Evolutionary conservation across 768 basidiomycete species (phyloP), one percentile per base, ranked within the genome.

Genomic region (Gymnopilus junonius): DNA sequence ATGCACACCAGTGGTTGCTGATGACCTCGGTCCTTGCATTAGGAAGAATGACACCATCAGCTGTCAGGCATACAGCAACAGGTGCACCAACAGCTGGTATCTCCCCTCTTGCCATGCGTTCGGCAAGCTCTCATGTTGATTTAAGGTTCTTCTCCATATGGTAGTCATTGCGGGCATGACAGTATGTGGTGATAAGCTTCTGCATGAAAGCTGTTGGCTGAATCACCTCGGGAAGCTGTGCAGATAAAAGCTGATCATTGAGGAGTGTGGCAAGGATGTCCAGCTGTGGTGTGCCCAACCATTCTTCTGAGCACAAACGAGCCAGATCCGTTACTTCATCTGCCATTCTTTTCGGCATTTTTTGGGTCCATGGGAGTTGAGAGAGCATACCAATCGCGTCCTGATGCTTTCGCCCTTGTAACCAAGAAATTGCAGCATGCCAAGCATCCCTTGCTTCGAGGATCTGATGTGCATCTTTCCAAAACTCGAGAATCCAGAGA

Each of bases 401-500:
- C 8, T 55, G 14, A 15, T 46, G 34, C 35, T 65, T 59, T 23
- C 29, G 15, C 21, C 39, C 17, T 29, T 57, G 53, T 37, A 65
- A 61, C 65, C 65, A 66, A 4, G 14, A 31, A 23, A 65, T 65
- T 1, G 65, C 65, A 31, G 60, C 6, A 10, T 23, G 35, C 68
- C 68, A 69, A 29, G 11, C 17, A 20, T 32, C 42, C 40, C 65
- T 62, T 3, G 42, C 42, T 7, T 45, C 54, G 8, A 62, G 11
- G 42, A 69, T 39, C 3, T 25, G 23, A 27, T 62, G 39, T 12
- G 50, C 61, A 4, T 51, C 34, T 21, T 21, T 60, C 68, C 65
- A 69, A 46, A 56, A 69, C 3, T 59, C 63, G 4, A 69, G 20
- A 17, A 67, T 60, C 68, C 68, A 69, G 3, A 69, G 48, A 14